Conservation (phyloP, 164 flowering plant genomes). For the Warburgia ugandensis region DNA sequence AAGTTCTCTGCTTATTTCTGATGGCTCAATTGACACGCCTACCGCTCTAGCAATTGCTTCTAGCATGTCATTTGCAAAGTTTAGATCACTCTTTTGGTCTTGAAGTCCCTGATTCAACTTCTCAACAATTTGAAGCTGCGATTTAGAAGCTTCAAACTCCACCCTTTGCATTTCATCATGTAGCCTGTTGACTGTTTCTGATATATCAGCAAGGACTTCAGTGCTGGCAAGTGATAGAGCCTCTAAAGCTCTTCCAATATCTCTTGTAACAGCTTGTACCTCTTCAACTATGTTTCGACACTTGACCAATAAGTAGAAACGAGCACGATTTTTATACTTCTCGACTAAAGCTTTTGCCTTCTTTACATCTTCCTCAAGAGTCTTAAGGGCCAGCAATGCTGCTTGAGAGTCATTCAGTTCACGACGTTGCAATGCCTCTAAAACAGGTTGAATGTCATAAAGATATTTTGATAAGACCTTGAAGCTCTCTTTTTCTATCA, state of each 20-base stretch:
- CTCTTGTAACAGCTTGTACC: conserved; percentile 52
- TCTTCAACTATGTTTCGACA: conserved; percentile 60
- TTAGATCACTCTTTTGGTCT: conserved; percentile 48
- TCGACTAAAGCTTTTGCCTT: conserved; percentile 53
- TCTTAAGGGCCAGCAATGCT: conserved; percentile 45
- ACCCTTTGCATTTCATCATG: conserved; percentile 71
- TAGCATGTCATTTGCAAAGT: conserved; percentile 66
- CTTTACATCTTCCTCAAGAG: conserved; percentile 48
- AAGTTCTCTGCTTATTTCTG: conserved; percentile 56
- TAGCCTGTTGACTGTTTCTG: conserved; percentile 47
- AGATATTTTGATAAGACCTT: conserved; percentile 49
- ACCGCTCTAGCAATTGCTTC: conserved; percentile 62
- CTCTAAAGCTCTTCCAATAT: conserved; percentile 56
- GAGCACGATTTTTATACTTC: conserved; percentile 53
- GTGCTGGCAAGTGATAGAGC: conserved; percentile 47
- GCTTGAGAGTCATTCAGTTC: conserved; percentile 53
- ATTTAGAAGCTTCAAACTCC: conserved; percentile 45
- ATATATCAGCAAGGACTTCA: conserved; percentile 45
- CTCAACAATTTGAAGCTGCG: conserved; percentile 48
- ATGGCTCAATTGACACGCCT: conserved; percentile 57
- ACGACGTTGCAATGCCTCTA: conserved; percentile 43
- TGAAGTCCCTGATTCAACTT: conserved; percentile 47
- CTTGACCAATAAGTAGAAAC: conserved; percentile 51
- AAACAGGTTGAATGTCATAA: conserved; percentile 46
- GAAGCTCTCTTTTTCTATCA: conserved; percentile 61